Evolutionary conservation across 2,329 filamentous ascomycete genomes (phyloP).

Genomic region (Diaporthe humulicola): DNA sequence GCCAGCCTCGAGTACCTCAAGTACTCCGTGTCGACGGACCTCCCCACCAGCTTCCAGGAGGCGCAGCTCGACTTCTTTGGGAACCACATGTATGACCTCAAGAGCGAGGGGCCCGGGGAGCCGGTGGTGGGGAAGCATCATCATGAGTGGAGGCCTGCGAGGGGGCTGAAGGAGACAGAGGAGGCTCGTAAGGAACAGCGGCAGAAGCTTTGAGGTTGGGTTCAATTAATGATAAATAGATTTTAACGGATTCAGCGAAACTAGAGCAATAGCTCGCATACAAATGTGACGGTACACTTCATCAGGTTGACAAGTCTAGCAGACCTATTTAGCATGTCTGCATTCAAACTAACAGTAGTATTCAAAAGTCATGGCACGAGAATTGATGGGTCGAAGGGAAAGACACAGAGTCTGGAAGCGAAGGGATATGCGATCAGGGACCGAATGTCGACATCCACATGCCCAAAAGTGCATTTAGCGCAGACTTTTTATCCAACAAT

Average conservation of each 20-base stretch:
- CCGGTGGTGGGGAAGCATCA: slow-evolving; percentile 71
- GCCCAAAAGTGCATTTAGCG: too few species aligned
- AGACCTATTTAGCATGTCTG: too few species aligned
- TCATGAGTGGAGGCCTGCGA: slow-evolving; percentile 70
- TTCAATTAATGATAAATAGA: background rate
- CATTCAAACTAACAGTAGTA: too few species aligned
- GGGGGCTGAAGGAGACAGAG: slow-evolving; percentile 31
- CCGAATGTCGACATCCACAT: too few species aligned
- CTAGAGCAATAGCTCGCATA: background rate
- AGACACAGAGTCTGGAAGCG: too few species aligned
- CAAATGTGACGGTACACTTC: background rate
- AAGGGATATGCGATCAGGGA: too few species aligned
- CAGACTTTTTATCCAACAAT: too few species aligned
- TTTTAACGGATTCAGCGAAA: background rate
- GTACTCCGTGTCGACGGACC: slow-evolving; percentile 68
- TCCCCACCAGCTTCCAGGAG: slow-evolving; percentile 79
- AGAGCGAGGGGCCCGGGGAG: slow-evolving; percentile 64
- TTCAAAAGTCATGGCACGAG: too few species aligned
- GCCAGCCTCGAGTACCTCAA: slow-evolving; percentile 77
- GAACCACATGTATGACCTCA: slow-evolving; percentile 73
- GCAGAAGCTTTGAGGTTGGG: background rate
- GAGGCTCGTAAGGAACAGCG: background rate
- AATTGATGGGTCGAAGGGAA: too few species aligned
- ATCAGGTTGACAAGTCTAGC: background rate
- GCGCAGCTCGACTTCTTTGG: slow-evolving; percentile 81